A percentile compares a stretch with the other conserved stretches of the same genome.
These are phyloP conservation scores for Coemansia furcata DNA, from an alignment of 192 early-diverging fungal species.

Conservation along the genomic window DNA sequence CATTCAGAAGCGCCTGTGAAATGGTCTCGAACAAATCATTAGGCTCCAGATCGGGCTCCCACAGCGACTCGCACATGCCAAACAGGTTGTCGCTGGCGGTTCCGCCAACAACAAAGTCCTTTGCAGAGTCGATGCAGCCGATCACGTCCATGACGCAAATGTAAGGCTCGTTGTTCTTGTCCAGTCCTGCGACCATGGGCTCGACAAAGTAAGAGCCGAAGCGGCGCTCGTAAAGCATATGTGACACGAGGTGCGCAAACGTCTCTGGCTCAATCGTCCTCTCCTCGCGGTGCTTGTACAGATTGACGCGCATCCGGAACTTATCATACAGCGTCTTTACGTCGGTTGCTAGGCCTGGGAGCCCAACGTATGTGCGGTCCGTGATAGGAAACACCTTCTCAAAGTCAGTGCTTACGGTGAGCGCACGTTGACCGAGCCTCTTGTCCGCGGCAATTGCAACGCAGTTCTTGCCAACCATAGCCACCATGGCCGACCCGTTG, in stretches of 20 bases:
- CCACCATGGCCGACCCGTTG: conserved; percentile 92
- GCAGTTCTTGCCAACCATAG: conserved; percentile 98
- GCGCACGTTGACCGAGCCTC: conserved; percentile 86
- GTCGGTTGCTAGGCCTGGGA: conserved; percentile 95
- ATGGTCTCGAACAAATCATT: conserved; percentile 98
- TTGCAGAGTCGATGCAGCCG: conserved; percentile 88
- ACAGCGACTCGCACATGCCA: conserved; percentile 95
- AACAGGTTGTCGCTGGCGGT: conserved; percentile 84
- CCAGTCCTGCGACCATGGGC: conserved; percentile 93
- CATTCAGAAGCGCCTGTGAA: conserved; percentile 90
- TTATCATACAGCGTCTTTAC: conserved; percentile 89
- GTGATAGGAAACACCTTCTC: conserved; percentile 89
- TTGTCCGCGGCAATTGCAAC: conserved; percentile 97
- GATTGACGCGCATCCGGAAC: conserved; percentile 91
- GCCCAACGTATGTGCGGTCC: conserved; percentile 83
- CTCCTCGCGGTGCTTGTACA: conserved; percentile 96
- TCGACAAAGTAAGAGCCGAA: conserved; percentile 96
- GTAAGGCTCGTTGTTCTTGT: conserved; percentile 85
- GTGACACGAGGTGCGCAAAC: conserved; percentile 89
- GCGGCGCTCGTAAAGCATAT: conserved; percentile 92
- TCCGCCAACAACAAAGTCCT: conserved; percentile 94
- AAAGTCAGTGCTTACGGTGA: conserved; percentile 94
- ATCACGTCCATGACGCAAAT: conserved; percentile 95
- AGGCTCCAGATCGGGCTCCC: conserved; percentile 96
- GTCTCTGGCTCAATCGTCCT: conserved; percentile 94